Evolutionary conservation across 345 rosid genomes (phyloP).

Genomic region (Microcos paniculata): DNA sequence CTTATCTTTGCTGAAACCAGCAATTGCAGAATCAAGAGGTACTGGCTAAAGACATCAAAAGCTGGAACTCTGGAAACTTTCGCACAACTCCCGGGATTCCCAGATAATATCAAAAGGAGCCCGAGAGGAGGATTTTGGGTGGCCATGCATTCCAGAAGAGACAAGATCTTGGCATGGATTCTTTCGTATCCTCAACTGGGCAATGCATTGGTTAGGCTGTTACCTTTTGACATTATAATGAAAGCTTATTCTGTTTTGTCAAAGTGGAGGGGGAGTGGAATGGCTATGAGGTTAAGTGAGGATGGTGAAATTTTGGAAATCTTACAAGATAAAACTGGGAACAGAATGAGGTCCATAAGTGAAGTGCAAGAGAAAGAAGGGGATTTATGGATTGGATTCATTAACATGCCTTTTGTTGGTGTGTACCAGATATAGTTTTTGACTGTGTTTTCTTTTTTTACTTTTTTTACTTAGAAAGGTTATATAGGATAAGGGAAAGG

Average conservation of each 20-base stretch:
- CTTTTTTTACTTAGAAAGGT: too few relatives aligned
- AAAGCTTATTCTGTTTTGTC: constrained; percentile 29
- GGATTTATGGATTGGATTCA: constrained; percentile 68
- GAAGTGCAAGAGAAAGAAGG: constrained; percentile 59
- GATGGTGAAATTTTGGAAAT: constrained; percentile 53
- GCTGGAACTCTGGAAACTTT: constrained; percentile 33
- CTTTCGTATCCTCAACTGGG: constrained; percentile 53
- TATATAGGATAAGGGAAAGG: too few relatives aligned
- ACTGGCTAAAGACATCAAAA: constrained; percentile 36
- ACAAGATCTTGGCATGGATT: constrained; percentile 30
- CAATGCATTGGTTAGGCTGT: constrained; percentile 28
- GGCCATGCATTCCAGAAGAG: constrained; percentile 47
- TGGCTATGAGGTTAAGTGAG: constrained; percentile 66
- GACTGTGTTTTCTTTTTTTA: too few relatives aligned
- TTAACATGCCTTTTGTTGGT: constrained; percentile 47
- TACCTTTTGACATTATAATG: constrained; percentile 44
- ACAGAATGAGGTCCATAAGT: constrained; percentile 47
- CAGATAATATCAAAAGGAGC: constrained; percentile 67
- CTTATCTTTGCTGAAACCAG: constrained; percentile 54
- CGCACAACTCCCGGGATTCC: constrained; percentile 56
- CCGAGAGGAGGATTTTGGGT: constrained; percentile 74
- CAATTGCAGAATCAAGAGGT: constrained; percentile 39
- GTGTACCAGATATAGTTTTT: constrained; percentile 19
- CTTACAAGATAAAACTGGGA: constrained; percentile 33
- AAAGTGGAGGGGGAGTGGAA: constrained; percentile 45